phyloP scores from a whole-genome alignment of 1,284 basidiomycete genomes.

The Phlebopus sp. region DNA sequence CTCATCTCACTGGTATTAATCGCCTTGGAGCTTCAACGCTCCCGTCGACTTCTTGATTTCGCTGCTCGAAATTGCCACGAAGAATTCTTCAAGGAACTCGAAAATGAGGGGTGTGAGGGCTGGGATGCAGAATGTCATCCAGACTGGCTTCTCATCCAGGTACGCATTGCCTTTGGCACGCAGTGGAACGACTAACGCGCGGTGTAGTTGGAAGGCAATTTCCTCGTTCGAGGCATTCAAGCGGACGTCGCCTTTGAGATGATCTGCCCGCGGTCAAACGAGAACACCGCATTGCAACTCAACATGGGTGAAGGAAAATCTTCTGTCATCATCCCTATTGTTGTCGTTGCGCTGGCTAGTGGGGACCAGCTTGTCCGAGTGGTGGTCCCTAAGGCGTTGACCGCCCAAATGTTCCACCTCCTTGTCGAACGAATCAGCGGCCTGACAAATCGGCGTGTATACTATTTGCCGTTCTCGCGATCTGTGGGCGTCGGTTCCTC shows the following conservation, averaged over 20 bases:
- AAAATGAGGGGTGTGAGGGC: constrained; percentile 23
- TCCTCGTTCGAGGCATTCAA: constrained; percentile 42
- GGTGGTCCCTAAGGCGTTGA: constrained; percentile 43
- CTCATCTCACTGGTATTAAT: constrained; percentile 27
- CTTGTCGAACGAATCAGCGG: constrained; percentile 43
- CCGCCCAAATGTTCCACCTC: constrained; percentile 46
- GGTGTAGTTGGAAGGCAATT: constrained; percentile 43
- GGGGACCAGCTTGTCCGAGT: constrained; percentile 43
- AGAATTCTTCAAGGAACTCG: constrained; percentile 36
- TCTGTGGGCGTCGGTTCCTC: constrained; percentile 24
- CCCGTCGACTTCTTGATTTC: constrained; percentile 29
- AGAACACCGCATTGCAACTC: constrained; percentile 45
- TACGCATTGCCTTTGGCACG: constrained; percentile 9
- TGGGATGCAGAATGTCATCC: constrained; percentile 20
- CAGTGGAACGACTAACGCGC: neutral
- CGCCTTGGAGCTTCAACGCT: constrained; percentile 34
- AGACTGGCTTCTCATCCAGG: constrained; percentile 51
- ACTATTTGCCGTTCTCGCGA: constrained; percentile 49
- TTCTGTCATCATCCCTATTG: constrained; percentile 50
- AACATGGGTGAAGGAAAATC: constrained; percentile 64
- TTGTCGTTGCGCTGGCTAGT: constrained; percentile 39
- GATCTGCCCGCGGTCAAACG: constrained; percentile 37
- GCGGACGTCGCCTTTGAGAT: constrained; percentile 42
- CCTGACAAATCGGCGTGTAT: constrained; percentile 44
- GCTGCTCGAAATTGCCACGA: constrained; percentile 13